Conservation (phyloP, 2,329 filamentous ascomycete genomes). For the Penicillium palitans region DNA sequence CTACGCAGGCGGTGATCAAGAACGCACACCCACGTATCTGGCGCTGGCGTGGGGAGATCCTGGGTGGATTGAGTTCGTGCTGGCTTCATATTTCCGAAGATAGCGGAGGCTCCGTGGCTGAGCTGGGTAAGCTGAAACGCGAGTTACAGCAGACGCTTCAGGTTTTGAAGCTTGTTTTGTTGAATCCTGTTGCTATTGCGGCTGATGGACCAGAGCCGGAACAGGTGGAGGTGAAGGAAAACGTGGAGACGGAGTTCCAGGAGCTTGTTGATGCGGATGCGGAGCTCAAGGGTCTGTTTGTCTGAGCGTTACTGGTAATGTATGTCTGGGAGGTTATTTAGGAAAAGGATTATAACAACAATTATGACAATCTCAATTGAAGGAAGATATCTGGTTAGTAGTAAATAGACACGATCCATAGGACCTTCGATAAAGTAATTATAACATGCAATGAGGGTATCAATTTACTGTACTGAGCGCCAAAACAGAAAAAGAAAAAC, state of each 20-base stretch:
- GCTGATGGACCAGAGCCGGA: conserved; percentile 20
- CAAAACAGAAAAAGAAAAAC: background rate
- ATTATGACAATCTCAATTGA: background rate
- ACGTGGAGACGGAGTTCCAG: conserved; percentile 37
- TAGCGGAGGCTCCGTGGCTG: conserved; percentile 1
- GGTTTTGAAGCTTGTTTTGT: conserved; percentile 34
- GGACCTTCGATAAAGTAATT: background rate
- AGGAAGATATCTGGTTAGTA: background rate
- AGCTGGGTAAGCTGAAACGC: conserved; percentile 26
- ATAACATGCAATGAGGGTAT: conserved; percentile 20
- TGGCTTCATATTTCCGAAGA: conserved; percentile 58
- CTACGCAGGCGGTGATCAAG: conserved; percentile 59
- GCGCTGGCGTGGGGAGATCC: conserved; percentile 62
- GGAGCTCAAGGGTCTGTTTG: conserved; percentile 32
- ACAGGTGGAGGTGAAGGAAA: conserved; percentile 27
- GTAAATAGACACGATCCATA: background rate
- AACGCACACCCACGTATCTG: conserved; percentile 70
- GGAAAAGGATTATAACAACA: background rate
- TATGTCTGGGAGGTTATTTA: background rate
- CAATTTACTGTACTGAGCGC: conserved; percentile 13
- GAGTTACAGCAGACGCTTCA: conserved; percentile 32
- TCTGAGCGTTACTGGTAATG: conserved; percentile 11
- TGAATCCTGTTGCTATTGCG: conserved; percentile 25
- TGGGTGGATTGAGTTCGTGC: conserved; percentile 62
- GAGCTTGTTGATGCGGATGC: conserved; percentile 40